A percentile compares a stretch with the other conserved stretches of the same genome.
These are phyloP conservation scores for Taphrina wiesneri DNA, from an alignment of 1,139 yeast genomes.

Conservation along the genomic window DNA sequence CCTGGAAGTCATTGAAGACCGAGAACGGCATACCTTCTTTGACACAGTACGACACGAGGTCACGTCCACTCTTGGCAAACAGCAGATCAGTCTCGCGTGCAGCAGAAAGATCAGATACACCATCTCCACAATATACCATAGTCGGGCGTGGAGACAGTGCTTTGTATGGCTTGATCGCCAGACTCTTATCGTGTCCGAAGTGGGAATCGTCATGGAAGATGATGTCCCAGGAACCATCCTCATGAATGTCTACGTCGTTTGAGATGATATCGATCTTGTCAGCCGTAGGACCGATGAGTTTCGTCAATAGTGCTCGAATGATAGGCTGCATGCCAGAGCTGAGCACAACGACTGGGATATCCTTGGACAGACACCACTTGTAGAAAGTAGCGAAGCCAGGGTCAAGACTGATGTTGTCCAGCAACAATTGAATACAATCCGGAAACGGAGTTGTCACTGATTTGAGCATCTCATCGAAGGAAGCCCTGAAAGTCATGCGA, in stretches of 20 bases:
- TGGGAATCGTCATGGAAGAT: constrained; percentile 78
- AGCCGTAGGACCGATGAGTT: constrained; percentile 72
- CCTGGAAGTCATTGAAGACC: constrained; percentile 73
- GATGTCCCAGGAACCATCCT: constrained; percentile 73
- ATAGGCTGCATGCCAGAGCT: constrained; percentile 93
- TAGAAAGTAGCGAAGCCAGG: constrained; percentile 86
- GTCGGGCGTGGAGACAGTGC: constrained; percentile 49
- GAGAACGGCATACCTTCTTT: constrained; percentile 79
- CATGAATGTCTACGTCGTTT: constrained; percentile 66
- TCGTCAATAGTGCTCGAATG: constrained; percentile 70
- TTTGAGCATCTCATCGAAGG: constrained; percentile 79
- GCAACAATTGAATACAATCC: constrained; percentile 66
- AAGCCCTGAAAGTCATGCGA: constrained; percentile 70
- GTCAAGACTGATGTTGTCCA: constrained; percentile 65
- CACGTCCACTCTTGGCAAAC: constrained; percentile 91
- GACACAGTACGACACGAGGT: constrained; percentile 78
- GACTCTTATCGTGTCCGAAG: constrained; percentile 93
- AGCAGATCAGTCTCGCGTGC: constrained; percentile 91
- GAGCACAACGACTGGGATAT: constrained; percentile 72
- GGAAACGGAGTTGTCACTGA: constrained; percentile 75
- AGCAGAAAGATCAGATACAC: constrained; percentile 91
- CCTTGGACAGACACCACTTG: constrained; percentile 69
- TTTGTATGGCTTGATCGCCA: constrained; percentile 65
- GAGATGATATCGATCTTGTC: constrained; percentile 75
- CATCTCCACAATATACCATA: constrained; percentile 93